Evolutionary conservation across 768 basidiomycete species (phyloP).

Genomic region (Lactarius evosmus): DNA sequence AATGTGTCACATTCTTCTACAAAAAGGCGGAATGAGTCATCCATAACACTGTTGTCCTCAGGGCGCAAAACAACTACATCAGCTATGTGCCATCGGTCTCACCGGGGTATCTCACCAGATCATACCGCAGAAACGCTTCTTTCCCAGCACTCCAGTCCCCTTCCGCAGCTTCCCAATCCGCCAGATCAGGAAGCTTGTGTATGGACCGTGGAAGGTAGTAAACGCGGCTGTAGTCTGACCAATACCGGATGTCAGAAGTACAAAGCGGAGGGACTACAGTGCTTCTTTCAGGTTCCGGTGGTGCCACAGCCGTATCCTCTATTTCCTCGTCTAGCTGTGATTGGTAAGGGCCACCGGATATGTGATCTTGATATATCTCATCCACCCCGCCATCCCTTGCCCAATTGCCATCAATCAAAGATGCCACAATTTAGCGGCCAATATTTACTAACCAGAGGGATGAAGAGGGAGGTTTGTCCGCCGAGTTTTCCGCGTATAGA

Average conservation of each 20-base stretch:
- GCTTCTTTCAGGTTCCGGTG: background rate
- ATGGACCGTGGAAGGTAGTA: slow-evolving; percentile 63
- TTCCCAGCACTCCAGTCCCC: slow-evolving; percentile 57
- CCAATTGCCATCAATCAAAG: slow-evolving; percentile 3
- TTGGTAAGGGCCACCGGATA: slow-evolving; percentile 57
- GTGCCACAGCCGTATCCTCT: slow-evolving; percentile 23
- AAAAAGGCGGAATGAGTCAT: slow-evolving; percentile 60
- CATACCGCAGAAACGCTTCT: slow-evolving; percentile 50
- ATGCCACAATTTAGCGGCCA: background rate
- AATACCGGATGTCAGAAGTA: slow-evolving; percentile 46
- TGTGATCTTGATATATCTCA: slow-evolving; percentile 51
- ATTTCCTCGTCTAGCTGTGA: slow-evolving; percentile 37
- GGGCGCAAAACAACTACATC: background rate
- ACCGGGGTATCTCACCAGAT: slow-evolving; percentile 44
- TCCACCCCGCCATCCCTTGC: slow-evolving; percentile 49
- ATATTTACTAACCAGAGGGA: slow-evolving; percentile 17
- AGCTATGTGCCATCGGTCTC: background rate
- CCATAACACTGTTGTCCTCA: slow-evolving; percentile 65
- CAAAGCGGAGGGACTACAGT: slow-evolving; percentile 10
- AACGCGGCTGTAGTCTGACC: slow-evolving; percentile 67
- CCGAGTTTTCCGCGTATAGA: slow-evolving; percentile 38
- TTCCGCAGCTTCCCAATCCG: slow-evolving; percentile 51
- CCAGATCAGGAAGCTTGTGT: slow-evolving; percentile 57
- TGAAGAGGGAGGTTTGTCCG: slow-evolving; percentile 10
- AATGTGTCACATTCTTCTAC: slow-evolving; percentile 74